These are phyloP conservation scores for Lyophyllum decastes DNA, from an alignment of 768 basidiomycete species.

Conservation along the genomic window DNA sequence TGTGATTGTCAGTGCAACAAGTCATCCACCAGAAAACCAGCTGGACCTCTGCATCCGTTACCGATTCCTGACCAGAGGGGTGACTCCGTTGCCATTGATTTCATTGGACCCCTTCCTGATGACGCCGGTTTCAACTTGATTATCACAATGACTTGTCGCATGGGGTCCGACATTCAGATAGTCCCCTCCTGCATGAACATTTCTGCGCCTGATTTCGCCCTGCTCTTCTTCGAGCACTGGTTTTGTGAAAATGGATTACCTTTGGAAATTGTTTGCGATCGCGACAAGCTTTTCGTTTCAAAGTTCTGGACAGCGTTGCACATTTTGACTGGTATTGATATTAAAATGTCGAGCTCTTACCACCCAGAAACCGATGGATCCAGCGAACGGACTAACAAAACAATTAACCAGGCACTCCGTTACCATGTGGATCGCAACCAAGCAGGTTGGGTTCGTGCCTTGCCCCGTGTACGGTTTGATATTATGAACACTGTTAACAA, in stretches of 20 bases:
- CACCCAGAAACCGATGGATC: constrained; percentile 38
- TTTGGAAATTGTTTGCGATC: constrained; percentile 31
- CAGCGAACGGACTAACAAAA: constrained; percentile 29
- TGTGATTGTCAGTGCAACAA: not conserved
- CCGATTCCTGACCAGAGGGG: not conserved
- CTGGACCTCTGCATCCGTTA: not conserved
- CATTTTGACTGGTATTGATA: constrained; percentile 20
- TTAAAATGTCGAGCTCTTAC: constrained; percentile 31
- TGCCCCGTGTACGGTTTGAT: constrained; percentile 26
- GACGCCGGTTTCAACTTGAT: constrained; percentile 28
- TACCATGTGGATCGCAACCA: constrained; percentile 29
- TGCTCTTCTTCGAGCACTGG: constrained; percentile 28
- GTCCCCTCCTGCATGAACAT: not conserved
- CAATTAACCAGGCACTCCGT: constrained; percentile 23
- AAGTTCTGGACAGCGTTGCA: not conserved
- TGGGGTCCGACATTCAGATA: not conserved
- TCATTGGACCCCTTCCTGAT: constrained; percentile 25
- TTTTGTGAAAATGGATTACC: constrained; percentile 19
- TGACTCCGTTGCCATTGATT: not conserved
- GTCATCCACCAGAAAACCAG: not conserved
- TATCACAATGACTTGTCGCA: not conserved
- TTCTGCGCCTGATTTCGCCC: constrained; percentile 17
- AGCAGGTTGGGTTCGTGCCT: constrained; percentile 25
- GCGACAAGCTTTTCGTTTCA: constrained; percentile 17
- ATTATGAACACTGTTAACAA: constrained; percentile 30